phyloP scores from a whole-genome alignment of 768 basidiomycete species.

The Lentinus tigrinus region DNA sequence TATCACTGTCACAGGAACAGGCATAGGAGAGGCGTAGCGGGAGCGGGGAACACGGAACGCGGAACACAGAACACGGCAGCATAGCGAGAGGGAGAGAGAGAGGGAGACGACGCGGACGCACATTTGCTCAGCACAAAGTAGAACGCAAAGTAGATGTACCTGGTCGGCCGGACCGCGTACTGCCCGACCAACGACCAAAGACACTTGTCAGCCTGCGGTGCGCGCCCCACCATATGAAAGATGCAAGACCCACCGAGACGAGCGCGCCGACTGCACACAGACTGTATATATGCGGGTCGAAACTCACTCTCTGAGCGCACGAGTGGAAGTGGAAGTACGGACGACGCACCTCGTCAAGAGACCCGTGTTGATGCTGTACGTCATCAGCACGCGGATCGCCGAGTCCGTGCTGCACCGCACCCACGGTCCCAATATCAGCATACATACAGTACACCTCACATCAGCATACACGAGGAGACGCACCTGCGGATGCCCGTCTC shows the following conservation, averaged over 20 bases:
- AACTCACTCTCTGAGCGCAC: neutral
- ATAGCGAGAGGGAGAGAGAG: neutral
- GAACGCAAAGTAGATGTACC: constrained; percentile 19
- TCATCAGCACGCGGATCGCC: constrained; percentile 11
- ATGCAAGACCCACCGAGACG: constrained; percentile 2
- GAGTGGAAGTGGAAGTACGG: neutral
- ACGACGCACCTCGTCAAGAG: constrained; percentile 18
- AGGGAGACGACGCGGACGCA: neutral
- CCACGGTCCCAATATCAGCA: too few relatives aligned
- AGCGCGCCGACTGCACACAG: constrained; percentile 12
- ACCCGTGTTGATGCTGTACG: constrained; percentile 21
- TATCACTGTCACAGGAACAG: too few relatives aligned
- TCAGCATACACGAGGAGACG: neutral
- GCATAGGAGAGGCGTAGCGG: neutral
- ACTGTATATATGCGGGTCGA: neutral
- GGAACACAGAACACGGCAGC: neutral
- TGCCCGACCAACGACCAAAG: neutral
- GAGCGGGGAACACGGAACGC: neutral
- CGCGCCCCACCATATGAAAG: too few relatives aligned
- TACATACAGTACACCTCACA: neutral
- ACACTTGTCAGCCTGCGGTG: too few relatives aligned
- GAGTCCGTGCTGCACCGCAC: constrained; percentile 19
- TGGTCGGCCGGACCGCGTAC: constrained; percentile 9
- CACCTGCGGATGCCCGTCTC: constrained; percentile 16
- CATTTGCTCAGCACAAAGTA: constrained; percentile 22